These are phyloP conservation scores for Calonectria ilicicola DNA, from an alignment of 2,329 filamentous ascomycete genomes.

Conservation along the genomic window DNA sequence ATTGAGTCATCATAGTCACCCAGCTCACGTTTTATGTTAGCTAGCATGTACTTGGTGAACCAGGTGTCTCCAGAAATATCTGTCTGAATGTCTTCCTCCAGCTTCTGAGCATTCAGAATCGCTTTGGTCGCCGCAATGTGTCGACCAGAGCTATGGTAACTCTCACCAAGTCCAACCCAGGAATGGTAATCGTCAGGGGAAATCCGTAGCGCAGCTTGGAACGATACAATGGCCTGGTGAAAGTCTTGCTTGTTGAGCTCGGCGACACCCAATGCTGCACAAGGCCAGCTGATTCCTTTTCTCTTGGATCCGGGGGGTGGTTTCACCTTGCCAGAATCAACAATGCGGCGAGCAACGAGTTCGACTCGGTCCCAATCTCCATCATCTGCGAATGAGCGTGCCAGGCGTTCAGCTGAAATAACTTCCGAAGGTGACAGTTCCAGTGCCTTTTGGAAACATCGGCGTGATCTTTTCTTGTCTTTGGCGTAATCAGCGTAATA, in stretches of 20 bases:
- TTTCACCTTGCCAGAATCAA: conserved; percentile 93
- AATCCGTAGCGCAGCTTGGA: conserved; percentile 88
- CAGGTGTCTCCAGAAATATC: conserved; percentile 76
- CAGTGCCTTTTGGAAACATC: conserved; percentile 96
- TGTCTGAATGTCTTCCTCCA: conserved; percentile 71
- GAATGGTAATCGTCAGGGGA: conserved; percentile 91
- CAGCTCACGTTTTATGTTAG: conserved; percentile 92
- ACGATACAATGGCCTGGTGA: conserved; percentile 87
- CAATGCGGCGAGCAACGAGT: conserved; percentile 87
- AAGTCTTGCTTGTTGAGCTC: conserved; percentile 96
- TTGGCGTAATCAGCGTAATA: conserved; percentile 93
- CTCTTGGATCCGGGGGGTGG: conserved; percentile 93
- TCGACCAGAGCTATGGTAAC: conserved; percentile 92
- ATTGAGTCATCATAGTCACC: conserved; percentile 91
- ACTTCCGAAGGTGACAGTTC: conserved; percentile 91
- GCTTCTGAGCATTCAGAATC: conserved; percentile 83
- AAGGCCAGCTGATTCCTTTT: conserved; percentile 95
- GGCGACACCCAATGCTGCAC: conserved; percentile 91
- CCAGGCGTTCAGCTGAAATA: conserved; percentile 86
- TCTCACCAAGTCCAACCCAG: conserved; percentile 97
- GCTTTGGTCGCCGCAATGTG: conserved; percentile 96
- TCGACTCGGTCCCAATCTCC: conserved; percentile 98
- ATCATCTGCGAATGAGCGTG: conserved; percentile 86
- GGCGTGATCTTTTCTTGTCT: conserved; percentile 87
- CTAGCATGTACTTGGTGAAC: conserved; percentile 98